These are phyloP conservation scores for Perkinsus chesapeaki DNA, from an alignment of 169 alveolate species.

Conservation along the genomic window DNA sequence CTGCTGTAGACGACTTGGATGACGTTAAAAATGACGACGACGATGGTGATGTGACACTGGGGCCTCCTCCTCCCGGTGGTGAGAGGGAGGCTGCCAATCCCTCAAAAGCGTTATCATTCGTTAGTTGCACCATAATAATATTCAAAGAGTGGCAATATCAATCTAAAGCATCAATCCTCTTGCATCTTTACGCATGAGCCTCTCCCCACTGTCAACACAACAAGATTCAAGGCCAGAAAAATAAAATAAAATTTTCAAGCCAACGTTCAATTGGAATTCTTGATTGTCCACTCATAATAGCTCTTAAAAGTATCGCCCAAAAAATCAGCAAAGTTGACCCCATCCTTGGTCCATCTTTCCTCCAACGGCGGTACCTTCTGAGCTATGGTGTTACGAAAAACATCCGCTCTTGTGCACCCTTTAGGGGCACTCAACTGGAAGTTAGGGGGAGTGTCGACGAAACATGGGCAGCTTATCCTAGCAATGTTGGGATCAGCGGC, in stretches of 20 bases:
- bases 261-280: not conserved
- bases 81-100: not conserved
- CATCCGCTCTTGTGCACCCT: not conserved
- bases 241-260: not conserved
- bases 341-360: not conserved
- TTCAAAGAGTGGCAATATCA: not conserved
- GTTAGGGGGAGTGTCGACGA: not conserved
- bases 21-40: too few species aligned
- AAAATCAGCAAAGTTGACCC: not conserved
- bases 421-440: not conserved
- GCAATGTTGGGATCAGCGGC: not conserved
- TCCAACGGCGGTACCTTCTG: not conserved
- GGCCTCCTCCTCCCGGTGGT: not conserved
- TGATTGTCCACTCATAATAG: not conserved
- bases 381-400: not conserved
- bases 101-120: not conserved
- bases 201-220: not conserved
- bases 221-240: not conserved
- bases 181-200: too few species aligned
- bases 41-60: not conserved
- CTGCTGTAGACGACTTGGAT: too few species aligned
- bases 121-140: not conserved
- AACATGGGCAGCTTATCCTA: not conserved
- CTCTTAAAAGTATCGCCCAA: not conserved
- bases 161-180: too few species aligned